A percentile compares a stretch with the other conserved stretches of the same genome.
Evolutionary conservation across 495 filamentous ascomycete species (phyloP).

Genomic region (Aspergillus nidulans): DNA sequence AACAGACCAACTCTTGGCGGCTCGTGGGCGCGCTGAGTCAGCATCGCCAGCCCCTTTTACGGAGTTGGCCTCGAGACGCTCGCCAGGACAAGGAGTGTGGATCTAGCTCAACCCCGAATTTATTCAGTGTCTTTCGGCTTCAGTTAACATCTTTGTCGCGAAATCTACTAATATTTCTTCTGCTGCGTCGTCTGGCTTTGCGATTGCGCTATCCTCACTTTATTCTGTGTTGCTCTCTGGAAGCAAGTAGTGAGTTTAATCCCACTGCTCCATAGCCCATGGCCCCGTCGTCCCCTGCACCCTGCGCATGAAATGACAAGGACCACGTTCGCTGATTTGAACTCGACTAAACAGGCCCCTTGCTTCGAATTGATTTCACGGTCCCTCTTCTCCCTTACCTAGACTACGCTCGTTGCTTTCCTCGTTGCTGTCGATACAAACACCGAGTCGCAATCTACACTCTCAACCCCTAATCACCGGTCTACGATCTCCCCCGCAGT

Average conservation of each 20-base stretch:
- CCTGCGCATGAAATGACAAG: constrained; percentile 7
- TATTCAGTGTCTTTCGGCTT: constrained; percentile 11
- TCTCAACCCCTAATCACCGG: constrained; percentile 1
- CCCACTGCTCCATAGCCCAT: constrained; percentile 4
- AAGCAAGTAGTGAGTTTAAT: constrained; percentile 11
- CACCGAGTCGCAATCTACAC: not conserved
- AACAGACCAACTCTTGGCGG: constrained; percentile 22
- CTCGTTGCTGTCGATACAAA: not conserved
- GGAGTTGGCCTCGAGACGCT: constrained; percentile 5
- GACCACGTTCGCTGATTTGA: constrained; percentile 10
- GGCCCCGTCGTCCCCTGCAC: not conserved
- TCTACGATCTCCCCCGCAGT: constrained; percentile 1
- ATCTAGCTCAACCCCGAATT: constrained; percentile 19
- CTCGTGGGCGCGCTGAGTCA: constrained; percentile 28
- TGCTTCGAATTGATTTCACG: not conserved
- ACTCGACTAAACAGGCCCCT: not conserved
- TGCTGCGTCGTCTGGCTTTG: not conserved
- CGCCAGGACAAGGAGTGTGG: constrained; percentile 12
- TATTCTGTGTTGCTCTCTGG: not conserved
- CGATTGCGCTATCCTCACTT: not conserved
- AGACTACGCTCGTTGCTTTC: not conserved
- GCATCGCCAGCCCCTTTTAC: constrained; percentile 37
- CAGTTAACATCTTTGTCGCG: constrained; percentile 6
- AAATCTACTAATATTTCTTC: not conserved
- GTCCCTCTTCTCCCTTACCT: not conserved